Conservation (phyloP, 345 rosid species). For the Isatis tinctoria region DNA sequence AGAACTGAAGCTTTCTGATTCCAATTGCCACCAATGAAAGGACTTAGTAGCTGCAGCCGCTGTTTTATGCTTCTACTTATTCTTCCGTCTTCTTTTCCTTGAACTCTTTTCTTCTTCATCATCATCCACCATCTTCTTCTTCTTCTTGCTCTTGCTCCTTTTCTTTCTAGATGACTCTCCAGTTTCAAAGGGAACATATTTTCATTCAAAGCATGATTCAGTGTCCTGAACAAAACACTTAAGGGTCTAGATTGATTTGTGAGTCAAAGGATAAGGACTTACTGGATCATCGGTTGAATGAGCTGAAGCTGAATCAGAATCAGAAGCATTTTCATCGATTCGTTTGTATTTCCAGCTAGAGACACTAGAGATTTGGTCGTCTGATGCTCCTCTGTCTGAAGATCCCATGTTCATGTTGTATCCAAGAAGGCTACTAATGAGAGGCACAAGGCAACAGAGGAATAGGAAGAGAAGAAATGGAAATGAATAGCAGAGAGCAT, state of each 20-base stretch:
- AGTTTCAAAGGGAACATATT: not conserved
- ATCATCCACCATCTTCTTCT: too few relatives aligned
- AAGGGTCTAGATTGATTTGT: not conserved
- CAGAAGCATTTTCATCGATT: slow-evolving; percentile 30
- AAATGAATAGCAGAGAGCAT: slow-evolving; percentile 85
- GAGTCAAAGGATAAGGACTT: slow-evolving; percentile 22
- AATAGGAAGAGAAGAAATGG: slow-evolving; percentile 87
- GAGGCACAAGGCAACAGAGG: slow-evolving; percentile 84
- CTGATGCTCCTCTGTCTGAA: slow-evolving; percentile 75
- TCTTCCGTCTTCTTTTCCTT: too few relatives aligned
- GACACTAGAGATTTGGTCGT: slow-evolving; percentile 76
- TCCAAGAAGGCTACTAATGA: slow-evolving; percentile 70
- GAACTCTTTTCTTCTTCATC: too few relatives aligned
- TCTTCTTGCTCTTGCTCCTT: too few relatives aligned
- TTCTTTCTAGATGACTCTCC: too few relatives aligned
- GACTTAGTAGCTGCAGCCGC: too few relatives aligned
- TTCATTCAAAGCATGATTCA: not conserved
- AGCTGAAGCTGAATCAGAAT: slow-evolving; percentile 31
- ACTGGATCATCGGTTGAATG: slow-evolving; percentile 46
- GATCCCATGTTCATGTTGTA: slow-evolving; percentile 94
- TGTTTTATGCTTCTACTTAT: too few relatives aligned
- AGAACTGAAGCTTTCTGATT: not conserved
- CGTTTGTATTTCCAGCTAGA: slow-evolving; percentile 81
- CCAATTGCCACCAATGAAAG: too few relatives aligned
- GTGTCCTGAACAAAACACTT: not conserved